phyloP scores from a whole-genome alignment of 495 filamentous ascomycete genomes.

The Bryoglossum gracile region DNA sequence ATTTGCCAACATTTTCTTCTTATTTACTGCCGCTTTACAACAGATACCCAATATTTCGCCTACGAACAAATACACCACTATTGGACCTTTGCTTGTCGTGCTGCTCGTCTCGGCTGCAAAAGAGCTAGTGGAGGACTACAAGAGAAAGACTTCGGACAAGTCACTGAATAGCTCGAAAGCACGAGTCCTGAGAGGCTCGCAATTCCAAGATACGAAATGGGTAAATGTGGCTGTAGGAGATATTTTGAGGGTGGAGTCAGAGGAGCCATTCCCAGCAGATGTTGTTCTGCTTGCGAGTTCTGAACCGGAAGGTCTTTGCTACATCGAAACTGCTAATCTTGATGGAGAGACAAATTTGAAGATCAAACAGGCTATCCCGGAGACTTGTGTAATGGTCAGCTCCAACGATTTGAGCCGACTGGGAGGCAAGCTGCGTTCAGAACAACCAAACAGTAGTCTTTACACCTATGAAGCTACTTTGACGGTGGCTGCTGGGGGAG shows the following conservation, averaged over 20 bases:
- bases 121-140: constrained; percentile 90
- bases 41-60: constrained; percentile 94
- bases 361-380: constrained; percentile 96
- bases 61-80: constrained; percentile 92
- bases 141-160: constrained; percentile 79
- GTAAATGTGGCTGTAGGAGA: constrained; percentile 90
- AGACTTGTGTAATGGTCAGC: constrained; percentile 83
- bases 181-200: constrained; percentile 73
- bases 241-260: constrained; percentile 89
- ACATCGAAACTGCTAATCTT: constrained; percentile 97
- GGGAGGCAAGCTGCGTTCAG: constrained; percentile 80
- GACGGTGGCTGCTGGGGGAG: constrained; percentile 86
- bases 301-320: constrained; percentile 95
- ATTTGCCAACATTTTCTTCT: constrained; percentile 98
- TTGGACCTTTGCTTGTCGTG: constrained; percentile 84
- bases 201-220: constrained; percentile 85
- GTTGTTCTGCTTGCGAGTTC: constrained; percentile 87
- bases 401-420: constrained; percentile 79
- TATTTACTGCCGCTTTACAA: constrained; percentile 92
- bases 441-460: constrained; percentile 96
- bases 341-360: constrained; percentile 99
- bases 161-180: constrained; percentile 85
- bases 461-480: constrained; percentile 98
- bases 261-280: constrained; percentile 94
- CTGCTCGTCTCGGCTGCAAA: constrained; percentile 90